Evolutionary conservation across 1,284 basidiomycete genomes (phyloP).

Genomic region (Coniferiporia sulphurascens): DNA sequence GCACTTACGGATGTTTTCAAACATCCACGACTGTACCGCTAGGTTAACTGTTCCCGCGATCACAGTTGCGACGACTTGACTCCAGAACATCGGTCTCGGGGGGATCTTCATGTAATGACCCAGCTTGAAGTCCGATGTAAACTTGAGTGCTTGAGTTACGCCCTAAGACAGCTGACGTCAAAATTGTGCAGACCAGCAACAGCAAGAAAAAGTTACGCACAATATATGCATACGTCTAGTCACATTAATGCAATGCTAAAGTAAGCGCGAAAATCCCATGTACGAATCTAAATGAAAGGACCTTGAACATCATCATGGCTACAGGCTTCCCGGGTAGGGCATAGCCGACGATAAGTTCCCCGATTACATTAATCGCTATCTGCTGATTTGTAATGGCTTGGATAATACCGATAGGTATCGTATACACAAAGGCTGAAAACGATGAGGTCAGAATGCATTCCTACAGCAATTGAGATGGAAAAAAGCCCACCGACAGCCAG

Average conservation of each 20-base stretch:
- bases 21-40: constrained; percentile 65
- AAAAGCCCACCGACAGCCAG: constrained; percentile 35
- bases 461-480: not conserved
- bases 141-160: constrained; percentile 39
- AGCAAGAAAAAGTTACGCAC: not conserved
- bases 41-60: constrained; percentile 61
- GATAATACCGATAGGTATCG: constrained; percentile 65
- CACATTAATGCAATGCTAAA: not conserved
- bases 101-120: constrained; percentile 72
- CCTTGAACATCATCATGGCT: constrained; percentile 44
- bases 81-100: constrained; percentile 52
- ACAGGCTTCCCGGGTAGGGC: constrained; percentile 42
- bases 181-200: not conserved
- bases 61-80: constrained; percentile 57
- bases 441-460: constrained; percentile 16
- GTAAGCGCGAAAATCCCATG: not conserved
- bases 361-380: constrained; percentile 54
- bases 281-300: not conserved
- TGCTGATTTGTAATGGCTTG: constrained; percentile 62
- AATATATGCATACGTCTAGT: constrained; percentile 41
- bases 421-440: constrained; percentile 46
- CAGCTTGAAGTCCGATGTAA: constrained; percentile 66
- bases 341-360: constrained; percentile 49
- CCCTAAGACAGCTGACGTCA: constrained; percentile 19
- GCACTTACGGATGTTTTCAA: constrained; percentile 42